Evolutionary conservation across 345 rosid genomes (phyloP).

Genomic region (Melaleuca quinquenervia): DNA sequence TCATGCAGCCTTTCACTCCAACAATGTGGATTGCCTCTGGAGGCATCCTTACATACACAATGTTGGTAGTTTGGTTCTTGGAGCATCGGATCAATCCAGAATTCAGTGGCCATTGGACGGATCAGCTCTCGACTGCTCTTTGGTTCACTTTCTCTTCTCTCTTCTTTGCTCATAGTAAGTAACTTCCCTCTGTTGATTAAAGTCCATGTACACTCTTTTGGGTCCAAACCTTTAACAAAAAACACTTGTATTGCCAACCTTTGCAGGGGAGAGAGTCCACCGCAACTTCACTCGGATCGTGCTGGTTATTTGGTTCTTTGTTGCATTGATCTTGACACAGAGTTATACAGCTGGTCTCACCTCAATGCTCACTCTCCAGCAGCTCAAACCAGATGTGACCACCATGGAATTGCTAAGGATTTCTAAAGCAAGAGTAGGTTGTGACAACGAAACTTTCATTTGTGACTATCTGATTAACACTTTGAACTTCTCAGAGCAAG

Average conservation of each 20-base stretch:
- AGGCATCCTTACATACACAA: slow-evolving; percentile 21
- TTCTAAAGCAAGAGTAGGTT: slow-evolving; percentile 23
- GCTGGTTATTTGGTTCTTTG: slow-evolving; percentile 35
- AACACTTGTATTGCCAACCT: not conserved
- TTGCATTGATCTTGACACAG: slow-evolving; percentile 31
- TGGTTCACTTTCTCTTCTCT: slow-evolving; percentile 37
- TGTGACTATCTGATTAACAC: slow-evolving; percentile 11
- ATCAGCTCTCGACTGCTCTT: slow-evolving; percentile 25
- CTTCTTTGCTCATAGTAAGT: slow-evolving; percentile 46
- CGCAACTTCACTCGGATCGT: slow-evolving; percentile 35
- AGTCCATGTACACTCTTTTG: not conserved
- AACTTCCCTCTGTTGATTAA: not conserved
- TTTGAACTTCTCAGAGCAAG: slow-evolving; percentile 2
- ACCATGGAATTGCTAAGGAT: slow-evolving; percentile 13
- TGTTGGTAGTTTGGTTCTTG: slow-evolving; percentile 33
- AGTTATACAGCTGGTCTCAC: slow-evolving; percentile 43
- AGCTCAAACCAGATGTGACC: slow-evolving; percentile 14
- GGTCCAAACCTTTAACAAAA: not conserved
- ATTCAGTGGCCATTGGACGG: slow-evolving; percentile 17
- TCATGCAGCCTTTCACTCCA: slow-evolving; percentile 35
- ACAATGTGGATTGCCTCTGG: slow-evolving; percentile 33
- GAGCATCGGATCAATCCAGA: slow-evolving; percentile 26
- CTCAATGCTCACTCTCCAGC: slow-evolving; percentile 31
- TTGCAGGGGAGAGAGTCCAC: slow-evolving; percentile 28
- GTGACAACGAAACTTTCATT: slow-evolving; percentile 27